These are phyloP conservation scores for Chalciporus sphaerocephalus DNA, from an alignment of 768 basidiomycete species.

Conservation along the genomic window DNA sequence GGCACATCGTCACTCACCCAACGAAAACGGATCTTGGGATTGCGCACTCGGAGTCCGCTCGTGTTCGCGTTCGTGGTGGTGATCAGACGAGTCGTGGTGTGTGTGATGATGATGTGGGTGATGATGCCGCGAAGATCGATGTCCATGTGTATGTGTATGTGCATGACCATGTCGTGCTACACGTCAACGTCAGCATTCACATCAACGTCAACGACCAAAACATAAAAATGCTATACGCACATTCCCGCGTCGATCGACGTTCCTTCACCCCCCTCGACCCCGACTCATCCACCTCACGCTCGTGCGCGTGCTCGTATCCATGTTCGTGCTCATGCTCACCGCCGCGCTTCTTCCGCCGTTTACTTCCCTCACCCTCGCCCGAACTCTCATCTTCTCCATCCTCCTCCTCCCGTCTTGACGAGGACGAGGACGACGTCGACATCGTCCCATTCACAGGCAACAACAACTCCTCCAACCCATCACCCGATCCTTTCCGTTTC, in stretches of 20 bases:
- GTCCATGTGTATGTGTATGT: too few species aligned
- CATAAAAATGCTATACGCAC: neutral
- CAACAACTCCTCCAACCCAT: constrained; percentile 1
- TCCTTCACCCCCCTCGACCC: neutral
- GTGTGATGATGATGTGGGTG: constrained; percentile 1
- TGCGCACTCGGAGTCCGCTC: too few species aligned
- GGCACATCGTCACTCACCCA: constrained; percentile 8
- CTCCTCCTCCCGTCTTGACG: constrained; percentile 10
- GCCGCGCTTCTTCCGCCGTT: constrained; percentile 17
- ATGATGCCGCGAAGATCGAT: constrained; percentile 12
- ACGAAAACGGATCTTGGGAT: constrained; percentile 20
- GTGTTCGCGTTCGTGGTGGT: too few species aligned
- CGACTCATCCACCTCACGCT: too few species aligned
- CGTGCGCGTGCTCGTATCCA: too few species aligned
- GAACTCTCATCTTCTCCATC: constrained; percentile 9
- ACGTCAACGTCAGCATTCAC: too few species aligned
- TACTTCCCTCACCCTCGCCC: constrained; percentile 13
- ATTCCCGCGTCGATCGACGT: neutral
- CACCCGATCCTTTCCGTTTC: constrained; percentile 14
- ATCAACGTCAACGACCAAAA: neutral
- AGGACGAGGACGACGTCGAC: constrained; percentile 17
- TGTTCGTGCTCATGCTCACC: constrained; percentile 6
- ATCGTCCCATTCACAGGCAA: neutral
- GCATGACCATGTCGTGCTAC: constrained; percentile 7
- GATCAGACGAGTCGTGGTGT: too few species aligned